Evolutionary conservation across 1,139 yeast species (phyloP).

Genomic region (Sugiyamaella neomexicana): DNA sequence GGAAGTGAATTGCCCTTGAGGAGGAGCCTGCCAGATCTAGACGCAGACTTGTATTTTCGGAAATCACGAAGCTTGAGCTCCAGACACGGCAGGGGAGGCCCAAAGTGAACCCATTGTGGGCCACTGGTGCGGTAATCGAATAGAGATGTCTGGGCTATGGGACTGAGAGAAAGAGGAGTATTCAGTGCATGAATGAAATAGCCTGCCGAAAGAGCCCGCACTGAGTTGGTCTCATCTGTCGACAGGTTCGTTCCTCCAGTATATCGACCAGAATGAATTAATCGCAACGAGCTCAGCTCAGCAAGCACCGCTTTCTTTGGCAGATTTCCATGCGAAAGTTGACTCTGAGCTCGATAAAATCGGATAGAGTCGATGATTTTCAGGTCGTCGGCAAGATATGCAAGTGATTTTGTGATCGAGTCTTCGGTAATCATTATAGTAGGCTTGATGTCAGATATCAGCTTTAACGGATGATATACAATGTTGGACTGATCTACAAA

Average conservation of each 20-base stretch:
- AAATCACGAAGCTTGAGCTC: constrained; percentile 34
- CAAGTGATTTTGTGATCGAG: constrained; percentile 32
- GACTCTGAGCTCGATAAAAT: constrained; percentile 28
- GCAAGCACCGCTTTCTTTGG: constrained; percentile 30
- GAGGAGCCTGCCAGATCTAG: constrained; percentile 32
- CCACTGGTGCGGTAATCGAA: constrained; percentile 40
- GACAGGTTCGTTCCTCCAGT: constrained; percentile 26
- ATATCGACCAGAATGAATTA: constrained; percentile 33
- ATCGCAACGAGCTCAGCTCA: constrained; percentile 34
- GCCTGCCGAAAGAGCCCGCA: constrained; percentile 42
- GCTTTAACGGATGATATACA: constrained; percentile 29
- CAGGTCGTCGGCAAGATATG: constrained; percentile 26
- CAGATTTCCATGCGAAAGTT: constrained; percentile 33
- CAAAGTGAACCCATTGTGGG: constrained; percentile 33
- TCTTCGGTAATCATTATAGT: constrained; percentile 39
- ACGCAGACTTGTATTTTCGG: constrained; percentile 24
- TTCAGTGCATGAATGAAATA: constrained; percentile 39
- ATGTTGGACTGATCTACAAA: constrained; percentile 34
- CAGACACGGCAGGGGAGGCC: constrained; percentile 40
- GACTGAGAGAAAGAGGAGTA: constrained; percentile 37
- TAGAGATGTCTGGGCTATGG: constrained; percentile 41
- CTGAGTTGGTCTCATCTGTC: constrained; percentile 33
- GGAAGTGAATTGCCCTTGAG: constrained; percentile 34
- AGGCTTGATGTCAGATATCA: constrained; percentile 29
- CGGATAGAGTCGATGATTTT: constrained; percentile 23